These are phyloP conservation scores for Claviceps sp. DNA, from an alignment of 2,329 filamentous ascomycete species.

Conservation along the genomic window DNA sequence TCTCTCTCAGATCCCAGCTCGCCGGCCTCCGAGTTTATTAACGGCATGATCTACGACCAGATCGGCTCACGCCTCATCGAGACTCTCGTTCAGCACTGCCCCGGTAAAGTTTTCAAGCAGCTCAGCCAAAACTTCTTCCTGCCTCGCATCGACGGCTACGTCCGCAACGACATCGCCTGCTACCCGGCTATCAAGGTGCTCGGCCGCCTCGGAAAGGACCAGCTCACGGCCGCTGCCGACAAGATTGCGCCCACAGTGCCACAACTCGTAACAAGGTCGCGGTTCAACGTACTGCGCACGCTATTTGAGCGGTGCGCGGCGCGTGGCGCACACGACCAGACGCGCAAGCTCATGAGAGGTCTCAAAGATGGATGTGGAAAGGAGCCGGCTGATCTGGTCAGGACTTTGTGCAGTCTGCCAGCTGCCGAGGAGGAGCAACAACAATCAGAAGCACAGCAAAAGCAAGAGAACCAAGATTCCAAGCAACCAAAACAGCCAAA, in stretches of 20 bases:
- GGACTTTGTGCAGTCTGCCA: constrained; percentile 34
- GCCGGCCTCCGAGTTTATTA: constrained; percentile 64
- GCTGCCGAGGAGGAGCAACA: constrained; percentile 12
- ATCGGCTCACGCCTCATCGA: constrained; percentile 86
- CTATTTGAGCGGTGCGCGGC: constrained; percentile 72
- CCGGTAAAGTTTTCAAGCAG: constrained; percentile 82
- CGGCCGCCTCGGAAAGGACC: constrained; percentile 74
- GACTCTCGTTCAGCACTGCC: constrained; percentile 65
- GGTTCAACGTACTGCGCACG: constrained; percentile 66
- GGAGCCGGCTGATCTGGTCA: constrained; percentile 33
- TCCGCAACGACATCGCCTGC: constrained; percentile 79
- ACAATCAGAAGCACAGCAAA: constrained; percentile 19
- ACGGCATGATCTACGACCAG: constrained; percentile 75
- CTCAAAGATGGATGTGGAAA: constrained; percentile 34
- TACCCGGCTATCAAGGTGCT: constrained; percentile 78
- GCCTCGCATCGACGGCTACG: constrained; percentile 63
- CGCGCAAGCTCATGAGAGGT: constrained; percentile 32
- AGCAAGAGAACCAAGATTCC: background rate
- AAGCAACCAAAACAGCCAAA: constrained; percentile 24
- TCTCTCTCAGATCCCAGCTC: constrained; percentile 60
- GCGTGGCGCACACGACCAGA: constrained; percentile 44
- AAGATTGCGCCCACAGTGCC: constrained; percentile 61
- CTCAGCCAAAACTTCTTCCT: constrained; percentile 72
- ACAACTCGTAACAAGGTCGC: constrained; percentile 57
- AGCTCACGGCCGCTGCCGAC: constrained; percentile 59